Base-by-base conservation (phyloP, 306 rosid species). In the Acacia confusa region DNA sequence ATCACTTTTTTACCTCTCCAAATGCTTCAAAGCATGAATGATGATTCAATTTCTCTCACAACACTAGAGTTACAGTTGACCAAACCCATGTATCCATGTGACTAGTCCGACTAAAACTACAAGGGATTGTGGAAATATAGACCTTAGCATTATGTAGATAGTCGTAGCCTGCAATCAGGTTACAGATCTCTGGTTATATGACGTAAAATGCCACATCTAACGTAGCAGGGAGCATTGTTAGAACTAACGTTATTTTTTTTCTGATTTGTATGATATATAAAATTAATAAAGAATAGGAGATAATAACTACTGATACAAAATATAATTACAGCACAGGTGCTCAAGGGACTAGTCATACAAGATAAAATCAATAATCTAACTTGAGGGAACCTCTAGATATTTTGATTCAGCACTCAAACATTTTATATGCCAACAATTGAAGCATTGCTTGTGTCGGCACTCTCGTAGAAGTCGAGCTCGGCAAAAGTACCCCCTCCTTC, bases 401-500 rank as follows among this genome's bases (percentile, higher is more conserved):
- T 74, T 24, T 78, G 44, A 80, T 75, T 38, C 50, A 81, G 65
- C 25, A 58, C 70, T 89, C 87, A 57, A 57, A 93, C 48, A 95
- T 57, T 76, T 90, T 87, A 95, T 48, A 95, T 88, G 90, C 98
- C 88, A 77, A 93, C 68, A 78, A 93, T 80, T 6, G 91, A 87
- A 83, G 91, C 91, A 47, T 63, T 89, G 41, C 81, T 80, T 58
- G 70, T 86, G 79, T 91, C 91, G 0, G 93, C 88, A 67, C 80
- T 87, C 4, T 94, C 92, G 63, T 84, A 55, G 81, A 87, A 95
- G 64, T 88, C 85, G 40, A 95, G 93, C 90, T 90, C 98, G 1
- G 86, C 94, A 60, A 95, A 95, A 82, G 97, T 95, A 68, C 98
- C 99, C 27, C 97, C 98, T 76, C 99, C 97, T 89, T 92, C 99